These are phyloP conservation scores for Tetrastigma voinierianum DNA, from an alignment of 164 flowering plant genomes.

Conservation along the genomic window DNA sequence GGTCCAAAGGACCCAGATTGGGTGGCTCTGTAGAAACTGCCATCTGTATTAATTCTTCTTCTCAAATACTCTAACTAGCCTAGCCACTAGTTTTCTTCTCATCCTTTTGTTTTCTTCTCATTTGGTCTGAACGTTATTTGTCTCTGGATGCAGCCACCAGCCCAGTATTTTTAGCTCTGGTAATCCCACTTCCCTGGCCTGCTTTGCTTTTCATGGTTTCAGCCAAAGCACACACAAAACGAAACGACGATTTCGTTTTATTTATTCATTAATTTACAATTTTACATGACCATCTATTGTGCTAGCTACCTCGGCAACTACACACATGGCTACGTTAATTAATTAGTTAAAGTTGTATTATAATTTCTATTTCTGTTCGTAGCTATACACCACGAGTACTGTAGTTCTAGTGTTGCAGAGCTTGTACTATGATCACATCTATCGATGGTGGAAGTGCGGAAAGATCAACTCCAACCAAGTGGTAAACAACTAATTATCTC, in stretches of 20 bases:
- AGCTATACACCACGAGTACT: constrained; percentile 78
- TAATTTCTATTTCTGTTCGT: constrained; percentile 10
- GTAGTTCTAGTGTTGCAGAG: constrained; percentile 63
- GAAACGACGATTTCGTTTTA: no score
- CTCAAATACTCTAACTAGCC: no score
- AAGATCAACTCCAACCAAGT: constrained; percentile 5
- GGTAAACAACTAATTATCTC: constrained; percentile 14
- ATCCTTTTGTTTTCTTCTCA: not conserved
- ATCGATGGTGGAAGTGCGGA: constrained; percentile 37
- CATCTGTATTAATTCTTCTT: no score
- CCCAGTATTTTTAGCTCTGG: constrained; percentile 94
- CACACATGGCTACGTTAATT: no score
- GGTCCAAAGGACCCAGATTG: not conserved
- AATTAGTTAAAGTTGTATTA: no score
- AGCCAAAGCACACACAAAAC: no score
- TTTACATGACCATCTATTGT: no score
- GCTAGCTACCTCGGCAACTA: no score
- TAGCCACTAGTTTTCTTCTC: not conserved
- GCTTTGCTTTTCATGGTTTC: no score
- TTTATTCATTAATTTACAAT: no score
- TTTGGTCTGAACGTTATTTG: not conserved
- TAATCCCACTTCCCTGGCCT: constrained; percentile 20
- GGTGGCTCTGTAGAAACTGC: not conserved
- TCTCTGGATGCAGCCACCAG: constrained; percentile 71
- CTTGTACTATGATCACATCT: constrained; percentile 69